A percentile compares a stretch with the other conserved stretches of the same genome.
phyloP scores from a whole-genome alignment of 495 filamentous ascomycete genomes.

The Trichocladium antarcticum region DNA sequence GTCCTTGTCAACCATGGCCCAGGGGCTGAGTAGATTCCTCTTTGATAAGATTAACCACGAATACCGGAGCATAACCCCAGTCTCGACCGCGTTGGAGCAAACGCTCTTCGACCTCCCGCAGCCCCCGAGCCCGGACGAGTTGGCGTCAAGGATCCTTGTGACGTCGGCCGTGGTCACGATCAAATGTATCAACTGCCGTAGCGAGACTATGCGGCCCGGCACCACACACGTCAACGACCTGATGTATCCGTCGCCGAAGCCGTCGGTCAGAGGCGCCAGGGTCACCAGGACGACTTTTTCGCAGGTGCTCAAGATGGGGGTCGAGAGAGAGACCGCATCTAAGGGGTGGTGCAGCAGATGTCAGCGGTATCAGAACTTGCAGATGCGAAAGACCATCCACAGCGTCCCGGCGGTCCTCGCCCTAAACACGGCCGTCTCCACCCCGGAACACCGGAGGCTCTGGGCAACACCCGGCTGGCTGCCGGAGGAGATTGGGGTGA shows the following conservation, averaged over 20 bases:
- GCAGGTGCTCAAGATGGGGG: slow-evolving; percentile 70
- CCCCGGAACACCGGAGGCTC: slow-evolving; percentile 57
- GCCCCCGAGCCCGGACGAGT: slow-evolving; percentile 10
- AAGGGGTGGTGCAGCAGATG: slow-evolving; percentile 88
- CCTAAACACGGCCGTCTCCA: slow-evolving; percentile 68
- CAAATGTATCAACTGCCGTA: slow-evolving; percentile 70
- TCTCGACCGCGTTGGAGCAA: slow-evolving; percentile 21
- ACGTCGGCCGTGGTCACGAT: slow-evolving; percentile 45
- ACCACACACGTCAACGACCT: slow-evolving; percentile 70
- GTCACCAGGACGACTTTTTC: slow-evolving; percentile 57
- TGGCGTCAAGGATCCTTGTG: slow-evolving; percentile 25
- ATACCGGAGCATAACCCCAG: slow-evolving; percentile 21
- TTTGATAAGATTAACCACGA: slow-evolving; percentile 20
- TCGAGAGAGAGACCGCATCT: slow-evolving; percentile 69
- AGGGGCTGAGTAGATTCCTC: slow-evolving; percentile 21
- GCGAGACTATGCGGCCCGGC: slow-evolving; percentile 59
- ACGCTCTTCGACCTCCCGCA: slow-evolving; percentile 15
- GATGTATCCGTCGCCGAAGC: slow-evolving; percentile 54
- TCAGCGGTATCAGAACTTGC: slow-evolving; percentile 70
- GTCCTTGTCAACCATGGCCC: slow-evolving; percentile 19
- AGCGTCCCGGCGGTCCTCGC: slow-evolving; percentile 70
- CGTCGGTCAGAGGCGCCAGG: slow-evolving; percentile 37
- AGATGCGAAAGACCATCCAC: slow-evolving; percentile 67
- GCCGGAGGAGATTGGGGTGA: slow-evolving; percentile 81
- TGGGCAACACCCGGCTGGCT: slow-evolving; percentile 87